phyloP scores from a whole-genome alignment of 2,329 filamentous ascomycete species.

The Phyllosticta citrichinensis region DNA sequence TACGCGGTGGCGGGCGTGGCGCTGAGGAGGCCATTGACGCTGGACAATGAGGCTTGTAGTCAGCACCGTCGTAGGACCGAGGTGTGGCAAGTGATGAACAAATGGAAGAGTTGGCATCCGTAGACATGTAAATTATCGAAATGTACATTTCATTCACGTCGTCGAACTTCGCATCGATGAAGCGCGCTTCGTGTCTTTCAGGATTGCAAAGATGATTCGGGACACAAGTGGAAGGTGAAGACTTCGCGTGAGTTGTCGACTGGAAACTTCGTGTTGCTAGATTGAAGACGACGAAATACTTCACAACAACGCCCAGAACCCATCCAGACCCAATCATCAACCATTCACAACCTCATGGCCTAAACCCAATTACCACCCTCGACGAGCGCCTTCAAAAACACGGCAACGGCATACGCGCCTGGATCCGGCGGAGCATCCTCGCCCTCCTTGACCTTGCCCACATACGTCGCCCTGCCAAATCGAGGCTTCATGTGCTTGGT shows the following conservation, averaged over 20 bases:
- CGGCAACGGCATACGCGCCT: conserved; percentile 63
- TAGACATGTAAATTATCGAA: neutral
- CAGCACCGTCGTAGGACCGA: neutral
- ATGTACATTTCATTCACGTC: neutral
- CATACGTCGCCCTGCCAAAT: conserved; percentile 72
- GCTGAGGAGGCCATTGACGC: conserved; percentile 12
- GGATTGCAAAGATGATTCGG: neutral
- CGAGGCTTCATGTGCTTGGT: conserved; percentile 88
- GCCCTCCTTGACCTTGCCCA: conserved; percentile 55
- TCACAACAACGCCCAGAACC: neutral
- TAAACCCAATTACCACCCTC: conserved; percentile 7
- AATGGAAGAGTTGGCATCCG: neutral
- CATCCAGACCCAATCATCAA: neutral
- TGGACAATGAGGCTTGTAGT: neutral
- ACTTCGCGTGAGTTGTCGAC: no score
- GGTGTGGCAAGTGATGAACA: neutral
- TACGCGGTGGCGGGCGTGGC: conserved; percentile 23
- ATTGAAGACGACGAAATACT: neutral
- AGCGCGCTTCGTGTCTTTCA: neutral
- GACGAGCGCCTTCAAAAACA: conserved; percentile 61
- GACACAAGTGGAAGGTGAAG: no score
- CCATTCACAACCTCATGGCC: neutral
- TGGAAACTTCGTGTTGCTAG: no score
- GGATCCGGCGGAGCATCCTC: conserved; percentile 49
- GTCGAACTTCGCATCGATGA: neutral